Base-by-base conservation (phyloP, 2,329 filamentous ascomycete species). In the Phialophora chinensis region DNA sequence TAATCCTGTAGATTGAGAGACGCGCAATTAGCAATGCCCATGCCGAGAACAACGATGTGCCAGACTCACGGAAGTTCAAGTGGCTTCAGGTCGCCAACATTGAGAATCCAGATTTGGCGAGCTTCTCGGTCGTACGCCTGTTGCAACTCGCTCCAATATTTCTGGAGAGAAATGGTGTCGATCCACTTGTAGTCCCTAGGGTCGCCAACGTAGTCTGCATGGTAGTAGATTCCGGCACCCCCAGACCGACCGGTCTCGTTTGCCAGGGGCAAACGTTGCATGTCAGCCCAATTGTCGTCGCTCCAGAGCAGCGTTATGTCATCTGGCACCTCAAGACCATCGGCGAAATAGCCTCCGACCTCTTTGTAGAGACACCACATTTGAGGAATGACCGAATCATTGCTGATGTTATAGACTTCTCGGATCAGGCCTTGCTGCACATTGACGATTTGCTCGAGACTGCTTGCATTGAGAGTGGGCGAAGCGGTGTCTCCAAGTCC, bases 281-380 rank as follows among this genome's bases (percentile, higher is more conserved):
- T 83, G 74, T 90, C 88, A 11, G 88, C 88, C 81, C 83, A 89
- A 77, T 90, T 91, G 77, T 91, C 89, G 74, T 91, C 89, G 0
- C 87, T 83, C 85, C 88, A 91, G 4, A 91, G 80, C 27, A 91
- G 79, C 1, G 87, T 91, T 31, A 91, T 85, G 72, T 90, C 85
- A 44, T 91, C 88, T 0, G 88, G 77, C 75, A 90, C 83, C 1
- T 79, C 78, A 74, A 91, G 82, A 1, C 89, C 89, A 17, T 85
- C 81, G 65, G 89, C 86, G 65, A 88, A 86, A 74, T 91, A 91
- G 6, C 85, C 85, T 77, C 89, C 88, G 1, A 92, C 88, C 74
- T 92, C 89, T 74, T 91, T 91, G 77, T 91, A 92, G 67, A 91
- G 78, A 72, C 88, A 90, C 88, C 89, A 91, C 77, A 88, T 83